Evolutionary conservation across 768 basidiomycete species (phyloP).

Genomic region (Multifurca ochricompacta): DNA sequence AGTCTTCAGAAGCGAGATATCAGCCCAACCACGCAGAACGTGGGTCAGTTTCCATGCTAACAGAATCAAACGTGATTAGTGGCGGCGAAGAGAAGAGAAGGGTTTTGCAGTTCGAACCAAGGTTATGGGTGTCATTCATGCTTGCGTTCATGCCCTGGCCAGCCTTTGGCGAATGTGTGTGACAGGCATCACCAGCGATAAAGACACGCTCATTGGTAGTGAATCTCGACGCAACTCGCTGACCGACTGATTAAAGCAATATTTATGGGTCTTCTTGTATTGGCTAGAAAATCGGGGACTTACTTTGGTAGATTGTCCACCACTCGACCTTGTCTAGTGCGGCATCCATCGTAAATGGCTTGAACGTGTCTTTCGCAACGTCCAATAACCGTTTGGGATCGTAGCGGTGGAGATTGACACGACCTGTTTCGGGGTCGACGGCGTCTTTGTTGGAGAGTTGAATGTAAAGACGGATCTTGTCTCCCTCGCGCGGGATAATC

Average conservation of each 20-base stretch:
- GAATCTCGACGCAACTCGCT: constrained; percentile 48
- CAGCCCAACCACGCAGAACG: constrained; percentile 42
- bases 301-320: constrained; percentile 47
- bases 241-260: constrained; percentile 34
- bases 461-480: constrained; percentile 43
- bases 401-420: constrained; percentile 34
- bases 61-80: neutral
- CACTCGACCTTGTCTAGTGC: constrained; percentile 33
- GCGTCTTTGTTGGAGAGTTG: constrained; percentile 39
- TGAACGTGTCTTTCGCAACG: constrained; percentile 35
- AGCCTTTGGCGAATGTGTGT: constrained; percentile 34
- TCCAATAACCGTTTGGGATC: constrained; percentile 35
- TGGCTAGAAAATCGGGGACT: constrained; percentile 8
- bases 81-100: neutral
- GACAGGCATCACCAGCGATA: constrained; percentile 50
- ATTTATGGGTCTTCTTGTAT: no score
- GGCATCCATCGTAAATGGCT: constrained; percentile 33
- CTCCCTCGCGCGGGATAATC: constrained; percentile 44
- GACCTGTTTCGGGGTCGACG: constrained; percentile 32
- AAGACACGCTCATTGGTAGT: constrained; percentile 41
- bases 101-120: constrained; percentile 21
- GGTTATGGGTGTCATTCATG: constrained; percentile 48
- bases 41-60: constrained; percentile 47
- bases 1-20: constrained; percentile 38
- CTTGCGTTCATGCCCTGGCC: constrained; percentile 49